Evolutionary conservation across 345 rosid species (phyloP).

Genomic region (Citrus sp.): DNA sequence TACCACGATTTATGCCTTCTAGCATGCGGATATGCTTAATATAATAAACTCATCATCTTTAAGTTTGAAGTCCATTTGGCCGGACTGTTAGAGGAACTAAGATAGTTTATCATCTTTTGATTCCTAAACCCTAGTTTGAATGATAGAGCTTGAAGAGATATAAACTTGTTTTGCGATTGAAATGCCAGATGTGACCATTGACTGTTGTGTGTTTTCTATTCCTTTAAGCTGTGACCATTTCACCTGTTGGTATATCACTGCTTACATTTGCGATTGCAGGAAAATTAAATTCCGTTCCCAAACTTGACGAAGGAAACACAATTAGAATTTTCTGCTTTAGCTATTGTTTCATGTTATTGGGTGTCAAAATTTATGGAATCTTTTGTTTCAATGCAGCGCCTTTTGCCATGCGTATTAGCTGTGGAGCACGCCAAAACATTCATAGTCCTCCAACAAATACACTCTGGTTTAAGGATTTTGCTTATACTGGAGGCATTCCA

Average conservation of each 20-base stretch:
- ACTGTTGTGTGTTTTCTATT: neutral
- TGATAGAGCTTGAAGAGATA: neutral
- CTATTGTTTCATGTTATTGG: neutral
- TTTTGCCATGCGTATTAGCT: slow-evolving; percentile 84
- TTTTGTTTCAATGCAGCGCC: slow-evolving; percentile 54
- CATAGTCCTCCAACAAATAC: slow-evolving; percentile 69
- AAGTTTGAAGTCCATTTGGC: neutral
- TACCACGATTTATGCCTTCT: neutral
- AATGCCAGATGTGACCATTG: neutral
- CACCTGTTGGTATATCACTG: neutral
- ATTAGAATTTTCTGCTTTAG: neutral
- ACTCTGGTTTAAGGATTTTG: slow-evolving; percentile 89
- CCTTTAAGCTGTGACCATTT: neutral
- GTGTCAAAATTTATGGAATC: neutral
- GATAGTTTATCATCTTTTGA: neutral
- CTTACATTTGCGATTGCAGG: neutral
- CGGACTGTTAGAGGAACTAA: neutral
- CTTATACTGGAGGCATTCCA: slow-evolving; percentile 88
- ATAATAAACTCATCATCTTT: neutral
- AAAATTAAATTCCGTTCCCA: neutral
- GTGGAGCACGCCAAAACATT: slow-evolving; percentile 71
- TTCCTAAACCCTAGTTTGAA: neutral
- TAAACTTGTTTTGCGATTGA: neutral
- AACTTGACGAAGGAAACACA: neutral
- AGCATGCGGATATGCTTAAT: neutral